These are phyloP conservation scores for Albifimbria verrucaria DNA, from an alignment of 2,329 filamentous ascomycete species.

Conservation along the genomic window DNA sequence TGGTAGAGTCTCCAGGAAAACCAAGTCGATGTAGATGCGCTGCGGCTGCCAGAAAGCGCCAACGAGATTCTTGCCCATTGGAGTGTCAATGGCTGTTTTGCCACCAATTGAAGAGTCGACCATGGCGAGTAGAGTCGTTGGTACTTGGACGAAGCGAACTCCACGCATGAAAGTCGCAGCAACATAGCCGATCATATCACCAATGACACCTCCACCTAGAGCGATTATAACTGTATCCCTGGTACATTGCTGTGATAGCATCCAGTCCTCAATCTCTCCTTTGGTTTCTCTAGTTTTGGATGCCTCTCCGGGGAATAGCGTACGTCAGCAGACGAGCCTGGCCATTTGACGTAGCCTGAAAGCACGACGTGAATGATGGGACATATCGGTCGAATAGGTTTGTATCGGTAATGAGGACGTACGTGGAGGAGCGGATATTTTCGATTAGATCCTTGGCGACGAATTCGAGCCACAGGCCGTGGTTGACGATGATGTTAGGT, in stretches of 20 bases:
- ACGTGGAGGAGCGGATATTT: constrained; percentile 80
- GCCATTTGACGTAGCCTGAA: constrained; percentile 23
- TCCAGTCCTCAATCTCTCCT: constrained; percentile 95
- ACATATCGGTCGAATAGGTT: constrained; percentile 82
- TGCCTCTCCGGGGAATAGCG: constrained; percentile 83
- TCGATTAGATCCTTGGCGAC: constrained; percentile 77
- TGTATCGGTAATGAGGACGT: constrained; percentile 94
- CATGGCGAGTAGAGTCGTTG: constrained; percentile 92
- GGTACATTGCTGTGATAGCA: constrained; percentile 87
- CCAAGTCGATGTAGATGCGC: constrained; percentile 89
- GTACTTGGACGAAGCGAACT: constrained; percentile 92
- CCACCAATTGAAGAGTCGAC: constrained; percentile 98
- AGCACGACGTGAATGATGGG: constrained; percentile 60
- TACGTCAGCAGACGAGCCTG: constrained; percentile 75
- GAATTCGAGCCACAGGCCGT: constrained; percentile 82
- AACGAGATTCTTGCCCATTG: constrained; percentile 92
- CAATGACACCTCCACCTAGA: constrained; percentile 92
- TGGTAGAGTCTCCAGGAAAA: constrained; percentile 86
- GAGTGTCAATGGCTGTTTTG: constrained; percentile 97
- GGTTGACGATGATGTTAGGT: constrained; percentile 88
- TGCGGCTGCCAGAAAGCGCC: constrained; percentile 96
- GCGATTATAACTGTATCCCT: constrained; percentile 94
- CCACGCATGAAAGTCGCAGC: constrained; percentile 98
- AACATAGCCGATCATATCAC: constrained; percentile 96
- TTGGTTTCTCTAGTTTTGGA: constrained; percentile 94